These are phyloP conservation scores for Colletotrichum sp. DNA, from an alignment of 2,329 filamentous ascomycete species.

Conservation along the genomic window DNA sequence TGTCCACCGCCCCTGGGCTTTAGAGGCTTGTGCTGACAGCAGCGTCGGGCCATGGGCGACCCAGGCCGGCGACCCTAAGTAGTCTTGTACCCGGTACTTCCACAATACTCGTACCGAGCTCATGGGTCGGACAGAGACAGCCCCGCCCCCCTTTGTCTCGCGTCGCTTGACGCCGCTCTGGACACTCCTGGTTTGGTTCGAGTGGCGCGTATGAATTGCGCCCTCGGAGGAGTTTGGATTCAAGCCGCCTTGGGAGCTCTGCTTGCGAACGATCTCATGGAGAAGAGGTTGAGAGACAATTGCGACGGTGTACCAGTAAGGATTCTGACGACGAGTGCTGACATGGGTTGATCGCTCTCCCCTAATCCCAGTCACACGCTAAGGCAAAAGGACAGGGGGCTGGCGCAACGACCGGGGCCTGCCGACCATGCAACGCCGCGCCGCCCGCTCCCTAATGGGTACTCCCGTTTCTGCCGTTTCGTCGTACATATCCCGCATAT, in stretches of 20 bases:
- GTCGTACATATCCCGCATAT: conserved; percentile 21
- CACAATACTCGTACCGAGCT: conserved; percentile 14
- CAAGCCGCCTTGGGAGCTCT: neutral
- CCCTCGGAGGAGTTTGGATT: neutral
- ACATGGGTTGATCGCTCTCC: neutral
- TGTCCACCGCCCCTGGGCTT: conserved; percentile 3
- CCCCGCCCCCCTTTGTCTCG: conserved; percentile 18
- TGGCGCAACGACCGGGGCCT: conserved; percentile 18
- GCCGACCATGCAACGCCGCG: conserved; percentile 21
- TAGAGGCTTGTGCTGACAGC: conserved; percentile 19
- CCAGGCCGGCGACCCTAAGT: neutral
- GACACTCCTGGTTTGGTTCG: neutral
- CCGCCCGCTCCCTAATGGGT: conserved; percentile 24
- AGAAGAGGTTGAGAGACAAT: neutral
- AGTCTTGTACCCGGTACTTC: neutral
- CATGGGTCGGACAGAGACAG: conserved; percentile 21
- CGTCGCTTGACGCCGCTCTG: neutral
- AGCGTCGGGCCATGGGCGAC: conserved; percentile 8
- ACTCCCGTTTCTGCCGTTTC: conserved; percentile 22
- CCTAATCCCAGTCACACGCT: neutral
- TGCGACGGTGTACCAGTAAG: neutral
- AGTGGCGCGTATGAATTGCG: neutral
- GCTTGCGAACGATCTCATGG: neutral
- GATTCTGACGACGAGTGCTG: neutral
- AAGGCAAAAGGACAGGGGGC: conserved; percentile 13